Evolutionary conservation across 164 flowering plant species (phyloP), one percentile per base, ranked within the genome.

Genomic region (Vitis rotundifolia): DNA sequence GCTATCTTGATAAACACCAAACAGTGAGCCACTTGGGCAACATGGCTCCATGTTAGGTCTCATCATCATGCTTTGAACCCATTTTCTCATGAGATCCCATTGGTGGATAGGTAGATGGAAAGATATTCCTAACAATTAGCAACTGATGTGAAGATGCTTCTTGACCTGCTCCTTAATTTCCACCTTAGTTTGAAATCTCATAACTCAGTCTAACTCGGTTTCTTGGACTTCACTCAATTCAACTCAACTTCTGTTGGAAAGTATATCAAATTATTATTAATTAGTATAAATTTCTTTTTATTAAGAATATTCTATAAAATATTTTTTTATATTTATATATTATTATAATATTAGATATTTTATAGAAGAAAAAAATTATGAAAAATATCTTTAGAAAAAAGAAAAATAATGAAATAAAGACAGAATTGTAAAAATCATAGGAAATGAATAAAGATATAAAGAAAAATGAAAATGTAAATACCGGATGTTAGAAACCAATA

Each of bases 31-130:
- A 68, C 64, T 69, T 29, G 59, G 16, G 59, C 59, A 69, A 31
- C 51, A 69, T 51, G 72, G 72, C 18, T 64, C 68, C 73, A 48
- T 57, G 57, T 57, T 47, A 11, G 69, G 74, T 71, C 31, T 64
- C 63, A 71, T 57, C 63, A 65, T 71, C 64, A 64, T 59, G 64
- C 8, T 64, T 61, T 2, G 14, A 59, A 15, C 66, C n/a, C 28
- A 49, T 52, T 65, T 11, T 26, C 16, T 22, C 19, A 51, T 9
- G 56, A 64, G 56, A 22, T 19, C 56, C n/a, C 12, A 29, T 48
- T 18, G 63, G 55, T 19, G 55, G 54, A 16, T 48, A 10, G 26
- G 49, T 14, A 26, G 58, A 53, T 3, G 48, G 47, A 49, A 58
- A 48, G 71, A 59, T 16, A 56, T 67, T 11, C 18, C 48, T 16